Evolutionary conservation across 169 alveolate species (phyloP), one percentile per base, ranked within the genome.

Genomic region (Eimeria tenella): DNA sequence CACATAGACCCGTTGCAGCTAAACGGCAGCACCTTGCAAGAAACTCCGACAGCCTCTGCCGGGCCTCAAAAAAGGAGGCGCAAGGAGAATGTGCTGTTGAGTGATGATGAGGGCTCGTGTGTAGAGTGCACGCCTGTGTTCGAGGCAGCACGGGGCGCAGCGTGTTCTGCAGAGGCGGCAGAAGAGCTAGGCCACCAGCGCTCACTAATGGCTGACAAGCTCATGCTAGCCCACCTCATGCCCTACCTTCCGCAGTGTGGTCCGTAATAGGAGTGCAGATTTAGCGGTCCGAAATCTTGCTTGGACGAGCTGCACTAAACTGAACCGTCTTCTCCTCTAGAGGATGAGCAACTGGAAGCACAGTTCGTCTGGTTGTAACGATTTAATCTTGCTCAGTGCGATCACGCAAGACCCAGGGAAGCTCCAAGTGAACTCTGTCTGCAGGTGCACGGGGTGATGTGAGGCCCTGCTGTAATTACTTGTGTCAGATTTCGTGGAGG

Each of bases 141-240:
- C 49, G 91, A 23, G 31, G 74, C 6, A 31, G 13, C 79, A 7
- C 23, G 79, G n/a, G 91, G 63, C 15, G 62, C 62, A 19, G 77
- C 62, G n/a, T 60, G 62, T 23, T 74, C n/a, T 49, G 23, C 21
- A 82, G 55, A 79, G 88, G 73, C 71, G 19, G 53, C 60, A 82
- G 91, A 83, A 21, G 91, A 83, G 11, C 70, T 53, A 56, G 56
- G 25, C 55, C 55, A 21, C 70, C 73, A 83, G 63, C 56, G 91
- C 60, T 83, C 91, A 21, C 68, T 83, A 77, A 83, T 83, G 91
- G 91, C 71, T 3, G 91, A 83, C 79, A 83, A 83, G 91, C 91
- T 83, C 77, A 21, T 83, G 77, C 21, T 83, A 19, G 77, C 91
- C 49, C 91, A 83, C 53, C 91, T 83, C 42, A 83, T 83, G 91